Evolutionary conservation across 305 asterid species (phyloP).

Genomic region (Rubia peregrina): DNA sequence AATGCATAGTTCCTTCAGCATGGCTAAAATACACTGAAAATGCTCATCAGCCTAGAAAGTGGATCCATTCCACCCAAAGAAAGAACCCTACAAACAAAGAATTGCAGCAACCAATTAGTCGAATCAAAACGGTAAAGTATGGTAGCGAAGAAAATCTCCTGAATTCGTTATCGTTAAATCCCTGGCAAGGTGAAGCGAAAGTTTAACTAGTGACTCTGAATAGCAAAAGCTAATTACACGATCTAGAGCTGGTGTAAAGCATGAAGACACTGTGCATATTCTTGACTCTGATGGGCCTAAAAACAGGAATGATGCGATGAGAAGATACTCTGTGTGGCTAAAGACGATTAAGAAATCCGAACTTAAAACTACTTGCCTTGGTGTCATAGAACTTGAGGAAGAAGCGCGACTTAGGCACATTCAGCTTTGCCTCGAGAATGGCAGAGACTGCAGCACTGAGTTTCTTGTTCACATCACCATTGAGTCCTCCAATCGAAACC

Average conservation of each 20-base stretch:
- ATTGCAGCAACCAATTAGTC: conserved; percentile 10
- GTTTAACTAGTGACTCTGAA: conserved; percentile 29
- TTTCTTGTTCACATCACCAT: conserved; percentile 69
- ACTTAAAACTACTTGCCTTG: conserved; percentile 41
- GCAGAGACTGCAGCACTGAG: conserved; percentile 73
- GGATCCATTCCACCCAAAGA: conserved; percentile 43
- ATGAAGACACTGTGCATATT: conserved; percentile 90
- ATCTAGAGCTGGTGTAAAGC: conserved; percentile 97
- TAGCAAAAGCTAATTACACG: conserved; percentile 51
- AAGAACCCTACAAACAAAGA: conserved; percentile 27
- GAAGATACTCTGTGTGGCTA: conserved; percentile 24
- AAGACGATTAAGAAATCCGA: conserved; percentile 15
- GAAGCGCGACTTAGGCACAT: conserved; percentile 66
- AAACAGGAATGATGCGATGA: conserved; percentile 67
- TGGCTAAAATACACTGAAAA: not conserved
- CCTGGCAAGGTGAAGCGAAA: conserved; percentile 4
- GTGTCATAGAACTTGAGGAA: conserved; percentile 87
- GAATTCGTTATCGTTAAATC: not conserved
- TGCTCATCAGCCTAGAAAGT: conserved; percentile 26
- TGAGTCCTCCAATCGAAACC: conserved; percentile 77
- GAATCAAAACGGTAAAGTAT: not conserved
- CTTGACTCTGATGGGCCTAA: conserved; percentile 91
- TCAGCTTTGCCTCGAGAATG: conserved; percentile 67
- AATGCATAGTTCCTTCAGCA: conserved; percentile 3
- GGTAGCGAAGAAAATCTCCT: not conserved